Percentiles rank a stretch among this genome's conserved stretches.
Evolutionary conservation across 2,329 filamentous ascomycete genomes (phyloP).

Genomic region (Pseudocercospora fijiensis): DNA sequence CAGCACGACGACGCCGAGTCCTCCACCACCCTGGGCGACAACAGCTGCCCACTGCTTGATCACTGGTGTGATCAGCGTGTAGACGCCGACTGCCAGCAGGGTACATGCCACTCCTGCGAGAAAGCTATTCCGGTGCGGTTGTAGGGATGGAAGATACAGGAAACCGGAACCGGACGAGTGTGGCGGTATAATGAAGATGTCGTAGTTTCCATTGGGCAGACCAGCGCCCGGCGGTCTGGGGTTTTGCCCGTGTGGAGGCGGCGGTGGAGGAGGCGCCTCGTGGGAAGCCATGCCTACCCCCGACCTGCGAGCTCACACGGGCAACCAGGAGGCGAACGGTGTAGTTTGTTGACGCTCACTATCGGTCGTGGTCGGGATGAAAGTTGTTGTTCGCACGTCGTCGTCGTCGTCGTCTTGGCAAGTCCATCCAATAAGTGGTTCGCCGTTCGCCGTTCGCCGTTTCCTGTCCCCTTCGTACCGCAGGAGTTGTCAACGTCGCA

Average conservation of each 20-base stretch:
- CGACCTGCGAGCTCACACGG: slow-evolving; percentile 6
- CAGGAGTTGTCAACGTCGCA: background rate
- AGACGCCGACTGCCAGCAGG: slow-evolving; percentile 69
- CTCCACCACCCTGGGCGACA: slow-evolving; percentile 66
- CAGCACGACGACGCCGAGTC: slow-evolving; percentile 69
- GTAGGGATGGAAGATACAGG: slow-evolving; percentile 86
- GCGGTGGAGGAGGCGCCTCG: slow-evolving; percentile 69
- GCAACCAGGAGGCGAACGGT: background rate
- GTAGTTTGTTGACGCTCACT: background rate
- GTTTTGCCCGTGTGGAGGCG: slow-evolving; percentile 79
- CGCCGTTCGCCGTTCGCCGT: background rate
- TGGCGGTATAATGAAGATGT: slow-evolving; percentile 94
- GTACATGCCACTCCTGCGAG: slow-evolving; percentile 80
- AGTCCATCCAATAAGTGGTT: background rate
- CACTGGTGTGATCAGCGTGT: slow-evolving; percentile 69
- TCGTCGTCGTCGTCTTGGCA: background rate
- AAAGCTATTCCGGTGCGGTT: slow-evolving; percentile 86
- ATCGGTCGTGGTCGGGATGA: background rate
- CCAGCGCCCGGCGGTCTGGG: slow-evolving; percentile 65
- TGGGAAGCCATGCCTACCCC: slow-evolving; percentile 24
- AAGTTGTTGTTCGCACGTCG: background rate
- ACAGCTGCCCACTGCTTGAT: slow-evolving; percentile 70
- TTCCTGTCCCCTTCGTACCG: slow-evolving; percentile 1
- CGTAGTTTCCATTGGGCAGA: slow-evolving; percentile 85
- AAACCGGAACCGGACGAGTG: slow-evolving; percentile 88